A percentile compares a stretch with the other conserved stretches of the same genome.
phyloP scores from a whole-genome alignment of 345 rosid genomes.

The Cardamine resedifolia region DNA sequence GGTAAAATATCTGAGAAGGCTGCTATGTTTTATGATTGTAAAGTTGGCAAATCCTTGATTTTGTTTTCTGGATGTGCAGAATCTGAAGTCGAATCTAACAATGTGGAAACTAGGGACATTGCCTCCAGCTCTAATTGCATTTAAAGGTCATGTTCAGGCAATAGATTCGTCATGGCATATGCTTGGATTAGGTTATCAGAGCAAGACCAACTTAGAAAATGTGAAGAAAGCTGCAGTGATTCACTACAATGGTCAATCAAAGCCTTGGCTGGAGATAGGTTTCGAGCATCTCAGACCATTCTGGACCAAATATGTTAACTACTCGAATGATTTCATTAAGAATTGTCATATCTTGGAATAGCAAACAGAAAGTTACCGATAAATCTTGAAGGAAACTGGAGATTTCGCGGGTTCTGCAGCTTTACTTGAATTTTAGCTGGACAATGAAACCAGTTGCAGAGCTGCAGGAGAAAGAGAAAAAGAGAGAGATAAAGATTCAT shows the following conservation, averaged over 20 bases:
- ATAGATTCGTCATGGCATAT: constrained; percentile 91
- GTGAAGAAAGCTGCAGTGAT: constrained; percentile 85
- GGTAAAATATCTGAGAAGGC: constrained; percentile 46
- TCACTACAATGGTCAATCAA: constrained; percentile 95
- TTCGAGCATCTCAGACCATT: constrained; percentile 98
- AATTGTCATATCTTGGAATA: constrained; percentile 91
- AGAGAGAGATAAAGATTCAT: constrained; percentile 25
- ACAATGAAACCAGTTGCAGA: constrained; percentile 27
- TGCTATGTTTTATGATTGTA: background rate
- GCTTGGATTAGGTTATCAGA: constrained; percentile 98
- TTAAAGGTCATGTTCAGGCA: constrained; percentile 81
- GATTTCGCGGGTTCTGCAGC: constrained; percentile 9
- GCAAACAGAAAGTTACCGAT: constrained; percentile 8
- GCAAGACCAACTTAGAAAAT: constrained; percentile 58
- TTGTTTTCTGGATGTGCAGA: constrained; percentile 48
- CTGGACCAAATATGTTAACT: constrained; percentile 91
- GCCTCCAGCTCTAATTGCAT: constrained; percentile 96
- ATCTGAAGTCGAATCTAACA: constrained; percentile 84
- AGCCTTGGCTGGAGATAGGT: constrained; percentile 96
- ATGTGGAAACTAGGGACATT: constrained; percentile 99
- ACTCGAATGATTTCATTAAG: constrained; percentile 84
- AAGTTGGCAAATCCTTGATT: background rate
- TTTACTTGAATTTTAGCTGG: constrained; percentile 16
- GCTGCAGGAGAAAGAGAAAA: constrained; percentile 18
- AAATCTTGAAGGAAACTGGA: constrained; percentile 19